Base-by-base conservation (phyloP, 2,329 filamentous ascomycete species). In the Aureobasidium pullulans region DNA sequence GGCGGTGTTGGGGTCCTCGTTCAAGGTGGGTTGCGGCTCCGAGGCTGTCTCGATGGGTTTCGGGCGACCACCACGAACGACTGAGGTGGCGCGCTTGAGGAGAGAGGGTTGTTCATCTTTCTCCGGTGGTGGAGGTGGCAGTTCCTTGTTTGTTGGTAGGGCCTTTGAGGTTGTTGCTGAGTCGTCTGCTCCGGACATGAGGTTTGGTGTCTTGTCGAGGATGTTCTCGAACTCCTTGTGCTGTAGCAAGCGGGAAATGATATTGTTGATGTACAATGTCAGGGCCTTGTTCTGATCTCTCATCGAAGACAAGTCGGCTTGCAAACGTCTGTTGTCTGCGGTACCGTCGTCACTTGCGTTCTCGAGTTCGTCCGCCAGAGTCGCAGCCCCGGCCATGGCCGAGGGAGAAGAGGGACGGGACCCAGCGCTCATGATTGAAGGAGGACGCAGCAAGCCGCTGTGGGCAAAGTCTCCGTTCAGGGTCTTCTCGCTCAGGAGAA, bases 211-310 rank as follows among this genome's bases (percentile, higher is more conserved):
- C 72, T 90, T 88, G 71, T 96, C 90, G 42, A 96, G 80, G 62
- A 97, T 96, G 63, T 90, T 86, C 75, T 99, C 93, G 66, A 96
- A 97, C 66, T 96, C 92, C 69, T 96, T 89, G 74, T 96, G 89
- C 70, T 96, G 89, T 63, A 99, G 82, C 46, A 99, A 84, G 60
- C 94, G 88, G 72, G 94, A 94, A 71, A 99, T 96, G 72, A 99
- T 97, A 77, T 94, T 96, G 82, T 97, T 96, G 79, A 99, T 96
- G 77, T 99, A 99, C 64, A 97, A 80, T 28, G 91, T 96, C 66
- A 99, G 80, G 32, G 94, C 94, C 78, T 97, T 97, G 79, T 99
- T 97, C 77, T 96, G 87, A 71, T 96, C 93, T 76, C 89, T 93
- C 66, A 90, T 78, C 8, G 83, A 81, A 73, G 88, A 90, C 65